Evolutionary conservation across 2,329 filamentous ascomycete genomes (phyloP).

Genomic region (Diatrype stigma): DNA sequence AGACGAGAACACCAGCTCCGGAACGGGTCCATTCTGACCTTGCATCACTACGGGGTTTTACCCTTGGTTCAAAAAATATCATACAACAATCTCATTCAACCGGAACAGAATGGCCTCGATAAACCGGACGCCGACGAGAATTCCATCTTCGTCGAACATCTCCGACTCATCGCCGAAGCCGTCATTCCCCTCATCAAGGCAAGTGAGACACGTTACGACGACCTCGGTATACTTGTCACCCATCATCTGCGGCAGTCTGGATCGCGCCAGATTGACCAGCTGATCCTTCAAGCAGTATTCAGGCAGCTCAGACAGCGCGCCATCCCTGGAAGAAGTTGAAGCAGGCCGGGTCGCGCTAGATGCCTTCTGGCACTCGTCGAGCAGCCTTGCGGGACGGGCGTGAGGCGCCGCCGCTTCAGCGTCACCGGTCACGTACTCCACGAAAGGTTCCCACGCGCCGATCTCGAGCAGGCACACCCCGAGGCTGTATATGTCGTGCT

Average conservation of each 20-base stretch:
- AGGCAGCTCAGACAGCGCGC: too few relatives aligned
- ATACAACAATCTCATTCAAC: neutral
- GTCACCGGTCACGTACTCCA: conserved; percentile 13
- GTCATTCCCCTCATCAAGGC: conserved; percentile 25
- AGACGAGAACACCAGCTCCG: too few relatives aligned
- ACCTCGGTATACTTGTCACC: conserved; percentile 26
- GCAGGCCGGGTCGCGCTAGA: neutral
- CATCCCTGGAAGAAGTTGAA: neutral
- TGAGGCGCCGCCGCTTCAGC: neutral
- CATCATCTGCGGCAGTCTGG: conserved; percentile 18
- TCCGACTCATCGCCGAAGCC: conserved; percentile 24
- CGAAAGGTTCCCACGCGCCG: conserved; percentile 39
- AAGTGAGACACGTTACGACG: conserved; percentile 31
- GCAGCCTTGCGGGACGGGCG: neutral
- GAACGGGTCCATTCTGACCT: too few relatives aligned
- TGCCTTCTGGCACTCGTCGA: neutral
- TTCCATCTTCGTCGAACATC: conserved; percentile 26
- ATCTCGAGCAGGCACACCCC: conserved; percentile 51
- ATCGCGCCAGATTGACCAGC: conserved; percentile 7
- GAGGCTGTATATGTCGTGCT: conserved; percentile 54
- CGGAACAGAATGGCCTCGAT: conserved; percentile 22
- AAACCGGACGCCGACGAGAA: conserved; percentile 24
- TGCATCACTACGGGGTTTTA: too few relatives aligned
- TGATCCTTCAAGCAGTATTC: neutral
- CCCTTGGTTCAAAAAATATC: too few relatives aligned